phyloP scores from a whole-genome alignment of 495 filamentous ascomycete genomes.

The Neurospora terricola region DNA sequence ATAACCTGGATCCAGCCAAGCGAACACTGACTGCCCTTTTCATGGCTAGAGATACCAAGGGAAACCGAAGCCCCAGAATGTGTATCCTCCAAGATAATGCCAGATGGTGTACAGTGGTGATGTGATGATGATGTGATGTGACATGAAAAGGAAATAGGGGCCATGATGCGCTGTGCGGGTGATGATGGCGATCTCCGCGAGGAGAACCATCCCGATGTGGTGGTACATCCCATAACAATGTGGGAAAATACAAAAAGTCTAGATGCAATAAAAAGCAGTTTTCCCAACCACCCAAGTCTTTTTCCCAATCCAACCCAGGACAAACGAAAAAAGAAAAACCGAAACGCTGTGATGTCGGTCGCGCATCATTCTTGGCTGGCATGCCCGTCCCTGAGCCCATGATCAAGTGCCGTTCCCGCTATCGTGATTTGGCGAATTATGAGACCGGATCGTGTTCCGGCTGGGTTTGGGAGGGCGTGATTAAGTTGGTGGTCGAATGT shows the following conservation, averaged over 20 bases:
- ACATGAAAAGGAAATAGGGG: constrained; percentile 2
- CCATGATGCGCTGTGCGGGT: not conserved
- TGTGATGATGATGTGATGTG: constrained; percentile 1
- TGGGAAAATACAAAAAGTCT: constrained; percentile 29
- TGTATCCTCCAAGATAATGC: constrained; percentile 3
- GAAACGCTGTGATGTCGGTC: not conserved
- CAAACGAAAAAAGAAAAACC: constrained; percentile 12
- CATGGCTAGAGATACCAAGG: constrained; percentile 8
- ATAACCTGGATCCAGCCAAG: constrained; percentile 39
- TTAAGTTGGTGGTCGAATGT: constrained; percentile 1
- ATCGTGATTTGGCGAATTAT: not conserved
- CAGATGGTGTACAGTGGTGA: constrained; percentile 9
- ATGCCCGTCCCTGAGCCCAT: constrained; percentile 1
- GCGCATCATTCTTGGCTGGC: constrained; percentile 2
- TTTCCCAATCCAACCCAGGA: constrained; percentile 23
- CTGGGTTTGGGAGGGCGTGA: constrained; percentile 5
- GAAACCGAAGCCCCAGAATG: not conserved
- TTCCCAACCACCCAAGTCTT: constrained; percentile 26
- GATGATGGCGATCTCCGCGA: not conserved
- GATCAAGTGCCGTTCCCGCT: not conserved
- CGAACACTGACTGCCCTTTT: constrained; percentile 20
- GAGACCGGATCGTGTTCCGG: not conserved
- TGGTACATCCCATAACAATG: constrained; percentile 9
- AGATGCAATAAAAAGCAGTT: constrained; percentile 32
- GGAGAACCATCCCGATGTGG: not conserved